A percentile compares a stretch with the other conserved stretches of the same genome.
phyloP scores from a whole-genome alignment of 768 basidiomycete genomes.

The Daedaleopsis nitida region DNA sequence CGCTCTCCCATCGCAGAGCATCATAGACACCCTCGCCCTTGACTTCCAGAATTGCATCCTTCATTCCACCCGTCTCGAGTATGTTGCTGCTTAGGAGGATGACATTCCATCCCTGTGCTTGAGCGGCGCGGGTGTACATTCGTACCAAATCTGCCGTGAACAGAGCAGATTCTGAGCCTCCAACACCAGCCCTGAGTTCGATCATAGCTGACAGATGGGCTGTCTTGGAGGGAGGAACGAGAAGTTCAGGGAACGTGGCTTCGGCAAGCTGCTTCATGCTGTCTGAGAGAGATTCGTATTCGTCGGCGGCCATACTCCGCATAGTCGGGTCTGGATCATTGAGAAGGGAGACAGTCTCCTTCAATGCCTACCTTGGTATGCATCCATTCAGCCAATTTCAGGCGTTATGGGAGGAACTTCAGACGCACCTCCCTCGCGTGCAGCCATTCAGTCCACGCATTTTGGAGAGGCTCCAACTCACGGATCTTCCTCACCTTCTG shows the following conservation, averaged over 20 bases:
- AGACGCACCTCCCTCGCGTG: slow-evolving; percentile 55
- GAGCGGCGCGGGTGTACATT: slow-evolving; percentile 78
- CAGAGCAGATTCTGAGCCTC: slow-evolving; percentile 84
- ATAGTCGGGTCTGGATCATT: slow-evolving; percentile 76
- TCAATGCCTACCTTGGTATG: slow-evolving; percentile 57
- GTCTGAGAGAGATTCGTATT: slow-evolving; percentile 50
- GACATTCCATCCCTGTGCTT: slow-evolving; percentile 59
- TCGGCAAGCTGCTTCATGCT: slow-evolving; percentile 32
- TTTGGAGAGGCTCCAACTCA: slow-evolving; percentile 66
- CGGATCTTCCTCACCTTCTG: slow-evolving; percentile 60
- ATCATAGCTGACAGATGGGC: slow-evolving; percentile 73
- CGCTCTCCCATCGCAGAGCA: slow-evolving; percentile 83
- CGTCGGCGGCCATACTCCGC: slow-evolving; percentile 71
- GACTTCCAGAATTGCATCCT: slow-evolving; percentile 79
- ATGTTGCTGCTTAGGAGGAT: slow-evolving; percentile 60
- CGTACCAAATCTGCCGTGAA: slow-evolving; percentile 77
- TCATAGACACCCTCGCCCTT: slow-evolving; percentile 82
- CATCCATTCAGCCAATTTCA: slow-evolving; percentile 1
- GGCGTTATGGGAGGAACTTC: too few relatives aligned
- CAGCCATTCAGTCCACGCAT: slow-evolving; percentile 69
- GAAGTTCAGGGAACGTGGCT: slow-evolving; percentile 63
- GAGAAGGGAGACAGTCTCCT: slow-evolving; percentile 63
- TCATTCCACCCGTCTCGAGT: slow-evolving; percentile 63
- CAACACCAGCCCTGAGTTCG: slow-evolving; percentile 92
- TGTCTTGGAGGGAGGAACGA: slow-evolving; percentile 74